Conservation (phyloP, 2,329 filamentous ascomycete genomes). For the Pyrenochaeta sp. region DNA sequence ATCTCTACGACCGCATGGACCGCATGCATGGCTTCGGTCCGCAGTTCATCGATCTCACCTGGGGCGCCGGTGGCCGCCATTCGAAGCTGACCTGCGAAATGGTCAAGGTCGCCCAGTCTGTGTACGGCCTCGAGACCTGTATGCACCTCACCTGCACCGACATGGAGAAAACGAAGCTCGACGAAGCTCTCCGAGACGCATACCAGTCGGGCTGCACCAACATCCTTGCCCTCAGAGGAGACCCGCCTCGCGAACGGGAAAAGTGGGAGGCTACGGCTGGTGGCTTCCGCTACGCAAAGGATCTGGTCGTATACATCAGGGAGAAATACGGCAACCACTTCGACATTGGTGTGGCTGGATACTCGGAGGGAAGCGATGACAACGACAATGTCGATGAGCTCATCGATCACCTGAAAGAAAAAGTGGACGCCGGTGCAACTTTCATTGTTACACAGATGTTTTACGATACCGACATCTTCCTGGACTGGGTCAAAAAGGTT, state of each 20-base stretch:
- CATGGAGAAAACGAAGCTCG: conserved; percentile 92
- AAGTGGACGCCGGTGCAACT: conserved; percentile 90
- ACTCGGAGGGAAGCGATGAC: conserved; percentile 95
- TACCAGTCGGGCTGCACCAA: conserved; percentile 98
- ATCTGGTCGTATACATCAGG: conserved; percentile 86
- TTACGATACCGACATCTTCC: conserved; percentile 95
- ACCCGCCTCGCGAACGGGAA: conserved; percentile 92
- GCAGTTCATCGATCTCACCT: conserved; percentile 97
- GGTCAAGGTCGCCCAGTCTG: conserved; percentile 93
- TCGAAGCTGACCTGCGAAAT: conserved; percentile 96
- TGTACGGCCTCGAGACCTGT: conserved; percentile 95
- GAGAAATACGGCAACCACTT: conserved; percentile 87
- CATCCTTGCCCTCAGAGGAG: conserved; percentile 90
- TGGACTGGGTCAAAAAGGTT: conserved; percentile 88
- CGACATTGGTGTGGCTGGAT: conserved; percentile 96
- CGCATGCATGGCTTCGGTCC: conserved; percentile 96
- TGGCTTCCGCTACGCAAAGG: conserved; percentile 90
- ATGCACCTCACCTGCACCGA: conserved; percentile 99
- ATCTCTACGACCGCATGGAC: conserved; percentile 99
- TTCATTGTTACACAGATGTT: conserved; percentile 99
- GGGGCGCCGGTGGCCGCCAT: conserved; percentile 92
- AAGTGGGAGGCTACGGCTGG: conserved; percentile 90
- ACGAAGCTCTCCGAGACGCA: conserved; percentile 84
- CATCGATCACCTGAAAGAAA: conserved; percentile 94
- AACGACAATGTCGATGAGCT: conserved; percentile 85